Evolutionary conservation across 176 grass and related monocot species (phyloP).

Genomic region (Musa acuminata): DNA sequence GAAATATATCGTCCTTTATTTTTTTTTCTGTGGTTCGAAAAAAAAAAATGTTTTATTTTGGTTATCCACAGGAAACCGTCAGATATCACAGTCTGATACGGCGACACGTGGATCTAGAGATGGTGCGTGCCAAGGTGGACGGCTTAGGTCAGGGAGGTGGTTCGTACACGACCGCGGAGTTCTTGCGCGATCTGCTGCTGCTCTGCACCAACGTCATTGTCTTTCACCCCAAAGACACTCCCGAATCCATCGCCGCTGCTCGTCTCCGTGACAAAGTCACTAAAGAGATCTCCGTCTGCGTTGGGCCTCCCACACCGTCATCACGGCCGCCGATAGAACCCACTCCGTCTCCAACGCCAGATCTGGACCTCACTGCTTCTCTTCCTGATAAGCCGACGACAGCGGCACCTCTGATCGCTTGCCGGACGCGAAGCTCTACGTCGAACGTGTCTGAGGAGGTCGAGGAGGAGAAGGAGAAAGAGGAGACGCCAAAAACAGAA

Average conservation of each 20-base stretch:
- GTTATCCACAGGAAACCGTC: conserved; percentile 30
- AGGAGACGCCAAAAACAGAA: conserved; percentile 10
- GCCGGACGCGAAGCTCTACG: conserved; percentile 63
- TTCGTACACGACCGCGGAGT: conserved; percentile 37
- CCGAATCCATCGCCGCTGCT: conserved; percentile 37
- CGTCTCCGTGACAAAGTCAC: conserved; percentile 33
- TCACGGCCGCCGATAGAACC: background rate
- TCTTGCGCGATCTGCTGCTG: conserved; percentile 70
- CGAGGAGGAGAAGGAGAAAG: conserved; percentile 19
- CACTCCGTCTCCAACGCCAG: background rate
- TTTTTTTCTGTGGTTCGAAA: background rate
- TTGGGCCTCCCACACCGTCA: background rate
- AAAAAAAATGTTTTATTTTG: background rate
- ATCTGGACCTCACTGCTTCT: conserved; percentile 20
- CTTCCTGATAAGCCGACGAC: conserved; percentile 42
- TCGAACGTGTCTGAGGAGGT: conserved; percentile 35
- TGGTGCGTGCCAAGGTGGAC: conserved; percentile 37
- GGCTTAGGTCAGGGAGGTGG: background rate
- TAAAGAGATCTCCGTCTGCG: conserved; percentile 27
- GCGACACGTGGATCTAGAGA: conserved; percentile 72
- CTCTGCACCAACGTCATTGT: conserved; percentile 62
- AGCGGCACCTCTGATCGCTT: conserved; percentile 39
- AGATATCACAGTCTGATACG: conserved; percentile 45
- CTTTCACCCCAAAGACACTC: conserved; percentile 53
- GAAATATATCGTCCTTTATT: background rate